Evolutionary conservation across 2,329 filamentous ascomycete genomes (phyloP).

Genomic region (Rhytidhysteron rufulum): DNA sequence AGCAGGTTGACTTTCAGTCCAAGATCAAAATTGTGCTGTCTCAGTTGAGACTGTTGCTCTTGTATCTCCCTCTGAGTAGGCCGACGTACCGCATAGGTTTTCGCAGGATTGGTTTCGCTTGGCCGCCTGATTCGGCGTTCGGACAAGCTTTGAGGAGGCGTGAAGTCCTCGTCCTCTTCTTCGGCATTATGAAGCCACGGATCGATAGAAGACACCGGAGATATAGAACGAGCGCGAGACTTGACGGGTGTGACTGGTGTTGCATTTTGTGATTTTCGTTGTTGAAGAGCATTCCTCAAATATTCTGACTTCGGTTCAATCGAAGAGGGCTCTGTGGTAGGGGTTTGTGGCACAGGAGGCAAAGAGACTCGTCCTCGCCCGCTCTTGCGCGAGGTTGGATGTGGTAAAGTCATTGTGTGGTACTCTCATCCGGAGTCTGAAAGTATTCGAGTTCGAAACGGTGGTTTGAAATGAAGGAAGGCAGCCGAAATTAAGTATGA

Average conservation of each 20-base stretch:
- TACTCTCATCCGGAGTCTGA: conserved; percentile 16
- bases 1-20: conserved; percentile 29
- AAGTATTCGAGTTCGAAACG: no score
- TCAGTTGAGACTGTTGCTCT: conserved; percentile 21
- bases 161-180: conserved; percentile 15
- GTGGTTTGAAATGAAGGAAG: no score
- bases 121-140: conserved; percentile 20
- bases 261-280: conserved; percentile 4
- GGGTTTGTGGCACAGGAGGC: conserved; percentile 6
- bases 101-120: conserved; percentile 17
- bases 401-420: conserved; percentile 4
- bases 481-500: no score
- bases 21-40: conserved; percentile 23
- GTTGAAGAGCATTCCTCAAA: conserved; percentile 28
- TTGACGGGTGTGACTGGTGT: conserved; percentile 8
- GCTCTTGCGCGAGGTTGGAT: no score
- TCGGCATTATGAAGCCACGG: conserved; percentile 28
- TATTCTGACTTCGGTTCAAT: conserved; percentile 31
- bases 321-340: conserved; percentile 13
- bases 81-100: conserved; percentile 8
- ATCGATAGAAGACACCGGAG: conserved; percentile 16
- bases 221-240: neutral
- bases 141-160: conserved; percentile 10
- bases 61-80: conserved; percentile 27
- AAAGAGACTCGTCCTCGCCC: no score